Base-by-base conservation (phyloP, 2,329 filamentous ascomycete species). In the Sporothrix dimorphospora region DNA sequence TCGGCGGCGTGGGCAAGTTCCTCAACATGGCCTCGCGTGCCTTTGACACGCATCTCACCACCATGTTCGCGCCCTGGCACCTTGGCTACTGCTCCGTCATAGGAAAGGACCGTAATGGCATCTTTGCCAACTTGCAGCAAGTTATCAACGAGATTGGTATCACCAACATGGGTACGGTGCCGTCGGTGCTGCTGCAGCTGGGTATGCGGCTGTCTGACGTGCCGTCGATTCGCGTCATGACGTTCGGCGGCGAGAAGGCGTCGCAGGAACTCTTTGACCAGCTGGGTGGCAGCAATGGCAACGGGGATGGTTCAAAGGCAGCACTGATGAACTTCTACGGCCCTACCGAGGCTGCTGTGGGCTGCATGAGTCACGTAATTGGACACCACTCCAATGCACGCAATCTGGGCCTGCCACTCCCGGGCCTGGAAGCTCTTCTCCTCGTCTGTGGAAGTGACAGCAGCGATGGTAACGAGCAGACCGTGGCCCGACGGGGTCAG, bases 101-200 rank as follows among this genome's bases (percentile, higher is more conserved):
- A 19, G 75, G 74, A 34, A 57, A 61, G 45, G 70, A 73, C 55
- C 73, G 72, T 68, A 70, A 72, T 49, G 72, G 42, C 45, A 74
- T 78, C 19, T 61, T 76, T 38, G 76, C 61, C 53, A 86, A 86
- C 40, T 57, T 73, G 38, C 63, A 61, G 40, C 69, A 69, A 1
- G 69, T 73, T 40, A 90, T 91, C 71, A 82, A 82, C 51, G 80
- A 82, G 38, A 80, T 90, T 19, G 78, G 82, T 49, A 89, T 91
- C 69, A 91, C 89, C 1, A 89, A 91, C 76, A 87, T 91, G 69
- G 89, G 90, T 76, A 81, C 91, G 2, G 91, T 89, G 4, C 89
- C 89, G 4, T 90, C 89, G 77, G 81, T 91, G 21, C 88, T 89
- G 34, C 83, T 85, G 45, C 81, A 90, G 21, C 70, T 73, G 8